A percentile compares a stretch with the other conserved stretches of the same genome.
Evolutionary conservation across 2,329 filamentous ascomycete species (phyloP).

Genomic region (Epichloe bromicola): DNA sequence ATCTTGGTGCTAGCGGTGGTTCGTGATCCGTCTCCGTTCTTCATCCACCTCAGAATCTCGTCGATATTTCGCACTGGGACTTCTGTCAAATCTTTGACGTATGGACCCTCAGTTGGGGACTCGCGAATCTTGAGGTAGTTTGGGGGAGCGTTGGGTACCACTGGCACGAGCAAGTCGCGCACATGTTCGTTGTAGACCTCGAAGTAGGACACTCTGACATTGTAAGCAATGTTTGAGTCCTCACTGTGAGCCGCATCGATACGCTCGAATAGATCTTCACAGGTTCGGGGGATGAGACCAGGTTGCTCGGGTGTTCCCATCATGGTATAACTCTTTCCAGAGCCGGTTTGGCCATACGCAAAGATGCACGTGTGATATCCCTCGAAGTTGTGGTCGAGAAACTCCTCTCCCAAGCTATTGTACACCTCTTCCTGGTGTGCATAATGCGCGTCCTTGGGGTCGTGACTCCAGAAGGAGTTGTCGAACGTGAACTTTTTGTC

Average conservation of each 20-base stretch:
- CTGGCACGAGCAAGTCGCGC: constrained; percentile 75
- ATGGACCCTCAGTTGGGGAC: constrained; percentile 86
- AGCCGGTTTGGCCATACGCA: constrained; percentile 94
- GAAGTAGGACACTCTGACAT: constrained; percentile 95
- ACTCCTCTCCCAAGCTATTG: constrained; percentile 86
- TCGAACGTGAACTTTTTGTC: constrained; percentile 93
- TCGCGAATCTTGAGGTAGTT: constrained; percentile 96
- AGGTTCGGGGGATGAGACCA: constrained; percentile 82
- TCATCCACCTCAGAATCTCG: constrained; percentile 87
- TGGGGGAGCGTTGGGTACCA: constrained; percentile 58
- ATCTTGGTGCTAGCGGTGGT: constrained; percentile 94
- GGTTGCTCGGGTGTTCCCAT: constrained; percentile 83
- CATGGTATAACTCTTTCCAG: constrained; percentile 96
- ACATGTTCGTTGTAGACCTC: constrained; percentile 99
- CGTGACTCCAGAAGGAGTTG: constrained; percentile 95
- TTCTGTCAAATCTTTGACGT: constrained; percentile 92
- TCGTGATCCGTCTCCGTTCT: constrained; percentile 72
- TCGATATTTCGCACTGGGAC: constrained; percentile 75
- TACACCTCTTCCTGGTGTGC: constrained; percentile 90
- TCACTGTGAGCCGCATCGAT: constrained; percentile 68
- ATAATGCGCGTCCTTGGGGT: constrained; percentile 68
- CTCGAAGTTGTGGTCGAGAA: constrained; percentile 97
- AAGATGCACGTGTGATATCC: constrained; percentile 99
- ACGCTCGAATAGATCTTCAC: constrained; percentile 87
- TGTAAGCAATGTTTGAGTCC: constrained; percentile 87